Percentiles rank a stretch among this genome's conserved stretches.
These are phyloP conservation scores for Salix koriyanagi DNA, from an alignment of 345 rosid species.

Conservation along the genomic window DNA sequence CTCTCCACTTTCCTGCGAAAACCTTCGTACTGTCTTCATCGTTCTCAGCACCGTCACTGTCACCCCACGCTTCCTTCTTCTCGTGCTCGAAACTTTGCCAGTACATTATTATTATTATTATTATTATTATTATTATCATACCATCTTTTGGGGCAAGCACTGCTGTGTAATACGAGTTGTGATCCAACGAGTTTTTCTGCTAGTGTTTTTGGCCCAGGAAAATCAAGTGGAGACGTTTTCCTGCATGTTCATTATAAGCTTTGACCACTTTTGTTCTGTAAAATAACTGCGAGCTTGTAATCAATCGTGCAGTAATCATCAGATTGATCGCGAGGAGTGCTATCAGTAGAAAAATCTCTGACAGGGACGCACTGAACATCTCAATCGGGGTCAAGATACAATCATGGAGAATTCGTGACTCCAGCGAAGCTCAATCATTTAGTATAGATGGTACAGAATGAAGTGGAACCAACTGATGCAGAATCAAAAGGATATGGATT, in stretches of 20 bases:
- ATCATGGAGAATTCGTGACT: neutral
- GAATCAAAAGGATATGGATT: too few species aligned
- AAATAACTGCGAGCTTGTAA: neutral
- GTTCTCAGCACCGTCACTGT: constrained; percentile 12
- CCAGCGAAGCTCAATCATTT: neutral
- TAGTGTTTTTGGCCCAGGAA: constrained; percentile 3
- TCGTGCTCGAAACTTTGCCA: neutral
- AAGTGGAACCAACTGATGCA: neutral
- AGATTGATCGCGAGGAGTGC: neutral
- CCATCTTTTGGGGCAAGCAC: constrained; percentile 8
- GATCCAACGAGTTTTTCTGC: constrained; percentile 14
- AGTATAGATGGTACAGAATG: neutral
- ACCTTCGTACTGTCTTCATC: constrained; percentile 33
- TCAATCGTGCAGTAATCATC: neutral
- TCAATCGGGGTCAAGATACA: neutral
- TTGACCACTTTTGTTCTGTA: neutral
- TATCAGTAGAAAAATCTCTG: neutral
- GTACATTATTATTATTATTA: too few species aligned
- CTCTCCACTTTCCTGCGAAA: neutral
- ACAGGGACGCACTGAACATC: neutral
- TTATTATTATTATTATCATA: neutral
- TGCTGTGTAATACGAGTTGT: neutral
- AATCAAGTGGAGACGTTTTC: neutral
- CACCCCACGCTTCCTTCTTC: neutral
- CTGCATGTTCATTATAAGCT: neutral